phyloP scores from a whole-genome alignment of 164 flowering plant genomes.

The Amborella trichopoda region DNA sequence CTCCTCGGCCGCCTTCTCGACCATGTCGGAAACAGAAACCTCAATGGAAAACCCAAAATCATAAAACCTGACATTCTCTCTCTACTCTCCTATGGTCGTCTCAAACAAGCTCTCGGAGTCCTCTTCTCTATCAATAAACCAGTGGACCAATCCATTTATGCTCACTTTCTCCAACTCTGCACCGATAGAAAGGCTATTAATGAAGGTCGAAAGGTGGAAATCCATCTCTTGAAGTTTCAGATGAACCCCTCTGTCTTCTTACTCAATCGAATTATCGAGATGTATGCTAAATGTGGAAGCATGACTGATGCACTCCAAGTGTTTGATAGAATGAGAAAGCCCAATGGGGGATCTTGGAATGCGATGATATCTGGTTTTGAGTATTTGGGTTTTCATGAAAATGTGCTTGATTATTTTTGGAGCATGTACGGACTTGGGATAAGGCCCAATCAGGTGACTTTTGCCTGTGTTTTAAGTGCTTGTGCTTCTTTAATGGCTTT shows the following conservation, averaged over 20 bases:
- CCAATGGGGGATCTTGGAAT: conserved; percentile 65
- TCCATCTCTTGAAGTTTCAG: conserved; percentile 23
- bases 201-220: conserved; percentile 34
- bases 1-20: conserved; percentile 19
- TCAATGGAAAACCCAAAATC: background rate
- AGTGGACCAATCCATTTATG: conserved; percentile 20
- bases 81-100: conserved; percentile 20
- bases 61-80: conserved; percentile 10
- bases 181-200: conserved; percentile 18
- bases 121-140: conserved; percentile 25
- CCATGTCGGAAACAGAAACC: too few species aligned
- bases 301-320: conserved; percentile 38
- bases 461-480: conserved; percentile 42
- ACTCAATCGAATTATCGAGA: conserved; percentile 44
- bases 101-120: conserved; percentile 26
- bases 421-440: conserved; percentile 26
- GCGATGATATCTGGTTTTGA: conserved; percentile 44
- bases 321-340: conserved; percentile 50
- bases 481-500: conserved; percentile 28
- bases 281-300: conserved; percentile 43
- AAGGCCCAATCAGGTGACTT: conserved; percentile 33
- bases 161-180: conserved; percentile 30
- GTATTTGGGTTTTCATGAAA: conserved; percentile 19
- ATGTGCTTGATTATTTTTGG: conserved; percentile 23
- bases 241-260: conserved; percentile 20